A percentile compares a stretch with the other conserved stretches of the same genome.
These are phyloP conservation scores for Monosporascus sp. DNA, from an alignment of 2,329 filamentous ascomycete genomes.

Conservation along the genomic window DNA sequence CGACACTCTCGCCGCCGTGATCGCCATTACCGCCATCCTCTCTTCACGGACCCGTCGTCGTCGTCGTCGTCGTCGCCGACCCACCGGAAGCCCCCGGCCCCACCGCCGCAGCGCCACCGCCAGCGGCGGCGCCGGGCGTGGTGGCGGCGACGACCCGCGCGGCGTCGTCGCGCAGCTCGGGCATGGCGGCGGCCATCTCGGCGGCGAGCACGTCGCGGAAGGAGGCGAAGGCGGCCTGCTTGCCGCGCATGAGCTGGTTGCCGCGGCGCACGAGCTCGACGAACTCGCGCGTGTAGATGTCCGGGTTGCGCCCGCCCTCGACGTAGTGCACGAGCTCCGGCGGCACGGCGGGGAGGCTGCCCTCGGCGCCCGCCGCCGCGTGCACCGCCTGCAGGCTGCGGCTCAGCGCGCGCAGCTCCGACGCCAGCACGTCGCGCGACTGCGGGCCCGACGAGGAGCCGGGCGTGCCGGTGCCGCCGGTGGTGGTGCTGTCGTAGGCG, in stretches of 20 bases:
- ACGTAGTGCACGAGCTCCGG: conserved; percentile 64
- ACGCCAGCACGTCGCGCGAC: conserved; percentile 50
- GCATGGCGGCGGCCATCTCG: conserved; percentile 53
- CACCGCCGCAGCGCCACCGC: background rate
- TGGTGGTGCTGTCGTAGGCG: conserved; percentile 48
- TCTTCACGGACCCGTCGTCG: background rate
- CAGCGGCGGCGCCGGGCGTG: conserved; percentile 20
- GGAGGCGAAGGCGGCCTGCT: conserved; percentile 53
- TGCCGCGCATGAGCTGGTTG: conserved; percentile 64
- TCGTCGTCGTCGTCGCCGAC: too few relatives aligned
- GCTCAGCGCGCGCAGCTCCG: conserved; percentile 43
- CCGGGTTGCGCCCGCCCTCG: conserved; percentile 65
- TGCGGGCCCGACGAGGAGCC: background rate
- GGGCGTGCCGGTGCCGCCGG: conserved; percentile 1
- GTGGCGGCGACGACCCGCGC: conserved; percentile 45
- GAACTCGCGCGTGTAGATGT: conserved; percentile 71
- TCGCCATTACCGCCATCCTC: too few relatives aligned
- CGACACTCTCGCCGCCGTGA: too few relatives aligned
- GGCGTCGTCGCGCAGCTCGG: conserved; percentile 53
- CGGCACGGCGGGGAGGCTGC: conserved; percentile 47
- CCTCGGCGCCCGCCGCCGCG: conserved; percentile 28
- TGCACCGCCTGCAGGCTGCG: conserved; percentile 35
- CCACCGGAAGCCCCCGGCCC: background rate
- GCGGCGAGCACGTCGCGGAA: conserved; percentile 60
- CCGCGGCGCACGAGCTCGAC: conserved; percentile 61